phyloP scores from a whole-genome alignment of 148 eudicot species.

The Rhododendron williamsianum region DNA sequence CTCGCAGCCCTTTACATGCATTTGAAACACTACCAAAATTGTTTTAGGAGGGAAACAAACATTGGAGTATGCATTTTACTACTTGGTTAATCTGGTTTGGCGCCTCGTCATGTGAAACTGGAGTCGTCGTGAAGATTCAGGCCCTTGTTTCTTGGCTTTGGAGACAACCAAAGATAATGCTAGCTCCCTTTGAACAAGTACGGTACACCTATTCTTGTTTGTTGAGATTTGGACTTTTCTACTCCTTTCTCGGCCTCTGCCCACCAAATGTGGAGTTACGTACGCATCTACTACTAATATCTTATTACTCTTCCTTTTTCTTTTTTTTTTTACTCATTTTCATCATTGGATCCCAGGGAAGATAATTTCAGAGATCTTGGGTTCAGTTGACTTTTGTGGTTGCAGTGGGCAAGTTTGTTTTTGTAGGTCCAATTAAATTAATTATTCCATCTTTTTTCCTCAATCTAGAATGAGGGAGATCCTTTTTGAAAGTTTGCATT shows the following conservation, averaged over 20 bases:
- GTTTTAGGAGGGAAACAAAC: background rate
- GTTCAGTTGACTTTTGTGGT: background rate
- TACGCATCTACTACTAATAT: background rate
- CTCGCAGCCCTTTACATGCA: background rate
- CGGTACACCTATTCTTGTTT: background rate
- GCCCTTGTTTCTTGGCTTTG: slow-evolving; percentile 8
- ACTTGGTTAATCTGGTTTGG: slow-evolving; percentile 22
- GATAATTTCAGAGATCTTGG: background rate
- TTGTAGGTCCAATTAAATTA: background rate
- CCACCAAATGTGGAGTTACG: background rate
- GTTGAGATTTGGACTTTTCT: background rate
- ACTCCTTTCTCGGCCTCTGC: background rate
- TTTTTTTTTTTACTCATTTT: background rate
- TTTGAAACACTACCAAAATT: background rate
- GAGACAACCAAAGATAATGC: slow-evolving; percentile 1
- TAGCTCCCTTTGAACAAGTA: background rate
- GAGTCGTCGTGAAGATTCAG: background rate
- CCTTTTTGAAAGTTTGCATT: background rate
- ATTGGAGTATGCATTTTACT: background rate
- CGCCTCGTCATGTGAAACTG: background rate
- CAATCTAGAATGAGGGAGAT: background rate
- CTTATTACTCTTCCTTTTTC: background rate
- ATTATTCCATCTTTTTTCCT: background rate
- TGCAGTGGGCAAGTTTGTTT: background rate
- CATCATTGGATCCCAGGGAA: background rate